These are phyloP conservation scores for Centaurea solstitialis DNA, from an alignment of 129 eudicot species.

Conservation along the genomic window DNA sequence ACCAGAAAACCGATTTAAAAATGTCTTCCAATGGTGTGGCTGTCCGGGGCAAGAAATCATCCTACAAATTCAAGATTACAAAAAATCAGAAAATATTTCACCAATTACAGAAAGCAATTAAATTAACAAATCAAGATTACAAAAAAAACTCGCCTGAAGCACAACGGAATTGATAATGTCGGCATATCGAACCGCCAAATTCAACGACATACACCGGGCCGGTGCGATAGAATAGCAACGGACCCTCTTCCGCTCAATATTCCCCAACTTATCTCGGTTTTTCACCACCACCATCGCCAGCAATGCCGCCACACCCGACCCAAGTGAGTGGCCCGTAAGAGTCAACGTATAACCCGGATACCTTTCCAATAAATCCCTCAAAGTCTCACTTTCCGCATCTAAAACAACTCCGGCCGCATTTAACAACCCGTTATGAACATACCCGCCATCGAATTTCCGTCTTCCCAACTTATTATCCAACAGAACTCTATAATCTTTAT, in stretches of 20 bases:
- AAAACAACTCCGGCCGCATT: constrained; percentile 68
- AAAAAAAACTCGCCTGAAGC: constrained; percentile 63
- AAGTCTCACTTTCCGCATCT: constrained; percentile 46
- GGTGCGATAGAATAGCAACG: constrained; percentile 88
- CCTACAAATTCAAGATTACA: constrained; percentile 48
- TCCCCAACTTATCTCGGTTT: constrained; percentile 59
- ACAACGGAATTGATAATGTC: constrained; percentile 78
- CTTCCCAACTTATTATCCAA: constrained; percentile 77
- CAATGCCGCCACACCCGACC: constrained; percentile 89
- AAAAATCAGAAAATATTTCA: background rate
- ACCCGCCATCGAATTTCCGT: constrained; percentile 85
- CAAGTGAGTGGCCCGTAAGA: constrained; percentile 73
- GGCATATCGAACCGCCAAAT: constrained; percentile 86
- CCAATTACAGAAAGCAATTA: background rate
- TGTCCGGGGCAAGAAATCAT: constrained; percentile 90
- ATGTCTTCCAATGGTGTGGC: constrained; percentile 95
- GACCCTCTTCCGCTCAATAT: constrained; percentile 62
- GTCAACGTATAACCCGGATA: constrained; percentile 63
- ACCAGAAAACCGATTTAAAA: constrained; percentile 91
- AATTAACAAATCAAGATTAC: background rate
- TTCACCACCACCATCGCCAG: constrained; percentile 63
- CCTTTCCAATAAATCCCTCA: constrained; percentile 57
- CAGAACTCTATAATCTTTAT: constrained; percentile 63
- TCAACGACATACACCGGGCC: constrained; percentile 78
- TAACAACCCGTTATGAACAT: constrained; percentile 79